These are phyloP conservation scores for Ustanciosporium gigantosporum DNA, from an alignment of 1,284 basidiomycete genomes.

Conservation along the genomic window DNA sequence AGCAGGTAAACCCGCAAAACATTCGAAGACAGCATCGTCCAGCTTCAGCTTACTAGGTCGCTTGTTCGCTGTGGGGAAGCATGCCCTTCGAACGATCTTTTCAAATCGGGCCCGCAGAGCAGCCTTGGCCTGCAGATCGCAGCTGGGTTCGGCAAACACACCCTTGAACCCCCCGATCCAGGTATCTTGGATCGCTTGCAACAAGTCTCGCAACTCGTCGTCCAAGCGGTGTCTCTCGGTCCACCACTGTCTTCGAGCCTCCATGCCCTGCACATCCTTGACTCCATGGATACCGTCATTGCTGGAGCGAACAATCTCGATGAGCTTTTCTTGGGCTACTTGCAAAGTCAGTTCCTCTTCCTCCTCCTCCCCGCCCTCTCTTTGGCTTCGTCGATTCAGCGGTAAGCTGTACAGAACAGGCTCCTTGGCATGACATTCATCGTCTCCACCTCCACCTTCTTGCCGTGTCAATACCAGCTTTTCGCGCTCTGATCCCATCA, in stretches of 20 bases:
- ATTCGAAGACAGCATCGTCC: slow-evolving; percentile 77
- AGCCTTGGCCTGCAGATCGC: slow-evolving; percentile 15
- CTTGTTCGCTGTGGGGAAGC: slow-evolving; percentile 64
- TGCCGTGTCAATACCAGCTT: slow-evolving; percentile 84
- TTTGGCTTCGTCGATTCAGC: slow-evolving; percentile 73
- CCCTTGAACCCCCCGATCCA: slow-evolving; percentile 95
- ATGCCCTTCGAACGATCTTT: slow-evolving; percentile 60
- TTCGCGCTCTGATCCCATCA: slow-evolving; percentile 67
- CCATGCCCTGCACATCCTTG: slow-evolving; percentile 70
- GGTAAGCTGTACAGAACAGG: slow-evolving; percentile 74
- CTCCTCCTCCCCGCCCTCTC: slow-evolving; percentile 69
- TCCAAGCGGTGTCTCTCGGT: slow-evolving; percentile 76
- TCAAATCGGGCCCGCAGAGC: slow-evolving; percentile 32
- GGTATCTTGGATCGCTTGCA: slow-evolving; percentile 86
- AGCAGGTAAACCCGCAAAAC: slow-evolving; percentile 79
- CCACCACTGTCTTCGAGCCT: slow-evolving; percentile 80
- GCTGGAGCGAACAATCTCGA: slow-evolving; percentile 76
- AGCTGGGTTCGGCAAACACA: slow-evolving; percentile 29
- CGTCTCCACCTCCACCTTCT: slow-evolving; percentile 33
- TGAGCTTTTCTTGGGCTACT: slow-evolving; percentile 74
- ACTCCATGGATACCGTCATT: slow-evolving; percentile 78
- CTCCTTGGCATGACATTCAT: slow-evolving; percentile 28
- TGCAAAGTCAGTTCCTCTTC: slow-evolving; percentile 74
- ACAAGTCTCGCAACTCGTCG: slow-evolving; percentile 72
- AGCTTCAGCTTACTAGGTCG: slow-evolving; percentile 65